phyloP scores from a whole-genome alignment of 495 filamentous ascomycete genomes.

The Xylaria nigripes region DNA sequence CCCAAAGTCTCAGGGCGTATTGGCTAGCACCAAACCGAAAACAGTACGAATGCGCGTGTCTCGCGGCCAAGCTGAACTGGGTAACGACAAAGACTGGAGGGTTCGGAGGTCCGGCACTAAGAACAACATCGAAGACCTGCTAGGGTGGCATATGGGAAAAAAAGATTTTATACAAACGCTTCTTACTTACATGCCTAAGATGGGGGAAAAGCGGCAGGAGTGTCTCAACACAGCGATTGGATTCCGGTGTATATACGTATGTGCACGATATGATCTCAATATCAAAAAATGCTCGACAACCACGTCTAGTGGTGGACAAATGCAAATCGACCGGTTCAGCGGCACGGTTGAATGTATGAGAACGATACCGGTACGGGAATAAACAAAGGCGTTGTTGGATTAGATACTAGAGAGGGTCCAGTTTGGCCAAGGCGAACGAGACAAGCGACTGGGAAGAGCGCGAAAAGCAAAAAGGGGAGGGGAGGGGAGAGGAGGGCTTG shows the following conservation, averaged over 20 bases:
- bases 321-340: constrained; percentile 13
- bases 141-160: neutral
- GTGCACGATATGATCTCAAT: neutral
- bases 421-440: constrained; percentile 3
- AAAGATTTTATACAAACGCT: neutral
- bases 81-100: neutral
- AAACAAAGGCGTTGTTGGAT: constrained; percentile 8
- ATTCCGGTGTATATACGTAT: constrained; percentile 5
- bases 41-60: neutral
- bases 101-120: neutral
- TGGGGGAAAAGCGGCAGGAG: neutral
- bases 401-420: constrained; percentile 1
- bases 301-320: constrained; percentile 12
- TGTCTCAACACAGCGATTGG: neutral
- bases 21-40: constrained; percentile 1
- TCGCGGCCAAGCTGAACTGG: neutral
- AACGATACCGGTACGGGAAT: neutral
- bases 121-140: neutral
- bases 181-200: constrained; percentile 7
- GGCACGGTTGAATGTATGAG: neutral
- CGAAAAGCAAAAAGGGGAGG: constrained; percentile 8
- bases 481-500: constrained; percentile 1
- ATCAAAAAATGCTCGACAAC: neutral
- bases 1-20: neutral
- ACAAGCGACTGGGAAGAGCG: constrained; percentile 1